Percentiles rank a stretch among this genome's conserved stretches.
Evolutionary conservation across 768 basidiomycete genomes (phyloP).

Genomic region (Lentinula sp.): DNA sequence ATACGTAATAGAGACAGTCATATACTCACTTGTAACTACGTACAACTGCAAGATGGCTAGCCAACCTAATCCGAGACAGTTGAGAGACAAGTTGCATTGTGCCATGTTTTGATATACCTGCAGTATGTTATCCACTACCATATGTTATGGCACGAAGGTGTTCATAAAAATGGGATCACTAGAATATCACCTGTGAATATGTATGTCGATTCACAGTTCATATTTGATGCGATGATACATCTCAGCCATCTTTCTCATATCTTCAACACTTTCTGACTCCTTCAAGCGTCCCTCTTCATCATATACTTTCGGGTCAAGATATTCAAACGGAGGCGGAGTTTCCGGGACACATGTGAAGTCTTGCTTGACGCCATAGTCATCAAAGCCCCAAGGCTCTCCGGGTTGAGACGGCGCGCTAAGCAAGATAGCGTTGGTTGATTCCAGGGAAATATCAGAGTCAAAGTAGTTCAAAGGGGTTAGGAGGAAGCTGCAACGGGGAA

Average conservation of each 20-base stretch:
- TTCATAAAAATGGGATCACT: too few species aligned
- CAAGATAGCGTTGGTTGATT: constrained; percentile 47
- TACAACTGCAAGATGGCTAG: too few species aligned
- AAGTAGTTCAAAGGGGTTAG: constrained; percentile 62
- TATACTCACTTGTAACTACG: constrained; percentile 32
- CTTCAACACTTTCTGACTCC: constrained; percentile 23
- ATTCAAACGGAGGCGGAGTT: constrained; percentile 32
- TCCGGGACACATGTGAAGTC: constrained; percentile 32
- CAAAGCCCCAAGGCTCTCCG: constrained; percentile 32
- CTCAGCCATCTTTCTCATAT: constrained; percentile 34
- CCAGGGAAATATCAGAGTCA: constrained; percentile 57
- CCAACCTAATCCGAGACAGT: too few species aligned
- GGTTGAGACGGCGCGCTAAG: constrained; percentile 31
- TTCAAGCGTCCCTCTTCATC: constrained; percentile 27
- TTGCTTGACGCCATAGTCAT: constrained; percentile 49
- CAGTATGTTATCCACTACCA: too few species aligned
- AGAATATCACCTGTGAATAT: neutral
- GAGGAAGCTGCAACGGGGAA: constrained; percentile 34
- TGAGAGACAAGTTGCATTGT: too few species aligned
- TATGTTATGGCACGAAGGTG: too few species aligned
- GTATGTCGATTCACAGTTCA: constrained; percentile 8
- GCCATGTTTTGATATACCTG: too few species aligned
- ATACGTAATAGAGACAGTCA: neutral
- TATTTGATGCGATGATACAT: constrained; percentile 32
- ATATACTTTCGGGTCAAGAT: constrained; percentile 25